Evolutionary conservation across 2,329 filamentous ascomycete genomes (phyloP).

Genomic region (Aspergillus sp.): DNA sequence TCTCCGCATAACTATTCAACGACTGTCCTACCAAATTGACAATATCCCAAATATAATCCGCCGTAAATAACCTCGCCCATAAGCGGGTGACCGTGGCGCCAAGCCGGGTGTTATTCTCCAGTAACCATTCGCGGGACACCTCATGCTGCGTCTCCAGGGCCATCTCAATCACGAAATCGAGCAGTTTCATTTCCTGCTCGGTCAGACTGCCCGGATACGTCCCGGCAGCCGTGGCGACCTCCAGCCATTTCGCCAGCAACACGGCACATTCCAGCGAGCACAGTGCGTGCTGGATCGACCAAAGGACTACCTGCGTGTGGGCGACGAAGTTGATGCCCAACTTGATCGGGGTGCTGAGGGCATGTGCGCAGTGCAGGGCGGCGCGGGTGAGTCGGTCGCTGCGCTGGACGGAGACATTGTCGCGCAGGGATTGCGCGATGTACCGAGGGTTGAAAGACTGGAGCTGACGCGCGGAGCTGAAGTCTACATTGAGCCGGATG

Average conservation of each 20-base stretch:
- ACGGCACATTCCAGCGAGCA: conserved; percentile 49
- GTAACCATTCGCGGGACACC: conserved; percentile 22
- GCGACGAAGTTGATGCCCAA: conserved; percentile 49
- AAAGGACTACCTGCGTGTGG: conserved; percentile 49
- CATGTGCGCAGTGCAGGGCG: conserved; percentile 47
- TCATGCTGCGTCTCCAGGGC: conserved; percentile 29
- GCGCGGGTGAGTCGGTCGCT: conserved; percentile 41
- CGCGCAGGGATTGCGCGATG: conserved; percentile 23
- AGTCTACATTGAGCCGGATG: conserved; percentile 28
- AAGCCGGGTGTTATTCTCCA: conserved; percentile 25
- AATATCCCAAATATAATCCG: conserved; percentile 31
- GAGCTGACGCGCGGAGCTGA: conserved; percentile 23
- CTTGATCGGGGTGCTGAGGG: conserved; percentile 49
- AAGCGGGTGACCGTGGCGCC: conserved; percentile 25
- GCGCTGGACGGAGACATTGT: conserved; percentile 34
- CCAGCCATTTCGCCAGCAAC: conserved; percentile 43
- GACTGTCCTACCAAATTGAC: conserved; percentile 29
- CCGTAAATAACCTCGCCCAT: conserved; percentile 29
- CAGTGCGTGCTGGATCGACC: conserved; percentile 50
- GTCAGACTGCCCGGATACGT: conserved; percentile 11
- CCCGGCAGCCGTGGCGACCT: conserved; percentile 17
- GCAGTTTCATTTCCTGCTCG: conserved; percentile 24
- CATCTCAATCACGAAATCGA: conserved; percentile 31
- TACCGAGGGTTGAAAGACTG: conserved; percentile 25
- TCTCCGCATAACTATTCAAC: conserved; percentile 25